Evolutionary conservation across 106 monocot species (phyloP).

Genomic region (Apostasia ramifera): DNA sequence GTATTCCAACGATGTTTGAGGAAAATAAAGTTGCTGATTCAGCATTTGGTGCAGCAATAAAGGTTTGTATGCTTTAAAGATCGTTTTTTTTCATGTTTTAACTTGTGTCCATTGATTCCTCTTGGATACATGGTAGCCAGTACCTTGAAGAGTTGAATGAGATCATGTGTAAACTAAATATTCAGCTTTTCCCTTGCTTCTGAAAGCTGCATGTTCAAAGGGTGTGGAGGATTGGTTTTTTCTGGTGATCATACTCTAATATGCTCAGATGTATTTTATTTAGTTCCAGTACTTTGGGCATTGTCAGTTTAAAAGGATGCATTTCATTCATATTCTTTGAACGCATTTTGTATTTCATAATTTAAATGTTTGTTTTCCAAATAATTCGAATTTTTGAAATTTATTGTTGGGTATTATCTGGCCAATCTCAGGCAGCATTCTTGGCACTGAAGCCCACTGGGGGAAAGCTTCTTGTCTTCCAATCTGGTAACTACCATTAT

Average conservation of each 20-base stretch:
- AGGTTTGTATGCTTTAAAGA: slow-evolving; percentile 28
- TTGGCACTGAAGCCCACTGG: slow-evolving; percentile 91
- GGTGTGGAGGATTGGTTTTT: too few species aligned
- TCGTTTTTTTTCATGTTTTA: not conserved
- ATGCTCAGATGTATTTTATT: too few species aligned
- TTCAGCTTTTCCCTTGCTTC: too few species aligned
- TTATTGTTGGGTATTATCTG: not conserved
- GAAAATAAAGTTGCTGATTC: slow-evolving; percentile 81
- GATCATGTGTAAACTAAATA: too few species aligned
- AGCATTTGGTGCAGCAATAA: slow-evolving; percentile 93
- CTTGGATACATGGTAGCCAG: not conserved
- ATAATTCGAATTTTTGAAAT: not conserved
- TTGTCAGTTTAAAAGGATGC: too few species aligned
- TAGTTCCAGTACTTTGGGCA: too few species aligned
- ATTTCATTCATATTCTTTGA: too few species aligned
- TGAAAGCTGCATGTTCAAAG: too few species aligned
- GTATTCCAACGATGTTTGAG: slow-evolving; percentile 89
- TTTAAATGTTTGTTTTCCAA: not conserved
- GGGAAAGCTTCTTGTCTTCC: slow-evolving; percentile 97
- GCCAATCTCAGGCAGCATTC: slow-evolving; percentile 65
- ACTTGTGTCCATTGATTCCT: not conserved
- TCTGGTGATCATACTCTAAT: too few species aligned
- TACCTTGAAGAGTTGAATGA: not conserved
- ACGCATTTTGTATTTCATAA: not conserved
- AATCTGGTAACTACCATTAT: slow-evolving; percentile 54